These are phyloP conservation scores for Wallacemonas rigidus DNA, from an alignment of 208 protist species.

Conservation along the genomic window DNA sequence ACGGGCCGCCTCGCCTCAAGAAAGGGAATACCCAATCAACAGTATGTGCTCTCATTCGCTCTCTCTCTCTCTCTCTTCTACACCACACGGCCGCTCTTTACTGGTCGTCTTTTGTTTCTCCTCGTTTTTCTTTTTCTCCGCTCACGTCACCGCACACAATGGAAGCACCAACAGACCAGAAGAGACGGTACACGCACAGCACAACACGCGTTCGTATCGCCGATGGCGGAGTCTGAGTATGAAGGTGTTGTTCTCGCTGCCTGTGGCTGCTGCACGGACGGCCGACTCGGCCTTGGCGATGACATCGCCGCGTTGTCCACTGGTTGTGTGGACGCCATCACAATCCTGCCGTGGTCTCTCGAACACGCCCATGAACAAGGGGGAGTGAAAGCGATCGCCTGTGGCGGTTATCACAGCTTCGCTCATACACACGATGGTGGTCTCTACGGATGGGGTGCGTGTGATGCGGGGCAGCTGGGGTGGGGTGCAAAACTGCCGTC, in stretches of 20 bases:
- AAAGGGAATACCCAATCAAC: too few relatives aligned
- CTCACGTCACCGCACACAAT: too few relatives aligned
- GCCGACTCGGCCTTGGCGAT: conserved; percentile 67
- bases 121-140: not conserved
- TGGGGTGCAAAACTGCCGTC: conserved; percentile 18
- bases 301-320: not conserved
- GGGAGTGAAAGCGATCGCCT: conserved; percentile 40
- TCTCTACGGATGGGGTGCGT: conserved; percentile 76
- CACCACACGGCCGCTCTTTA: too few relatives aligned
- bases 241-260: conserved; percentile 45
- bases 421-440: conserved; percentile 57
- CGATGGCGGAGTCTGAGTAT: not conserved
- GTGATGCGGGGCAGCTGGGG: conserved; percentile 80
- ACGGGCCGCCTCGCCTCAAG: too few relatives aligned
- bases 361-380: not conserved
- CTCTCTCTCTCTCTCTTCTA: not conserved
- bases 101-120: not conserved
- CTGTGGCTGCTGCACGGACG: conserved; percentile 79
- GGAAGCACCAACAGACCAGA: too few relatives aligned
- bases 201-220: not conserved
- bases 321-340: conserved; percentile 5
- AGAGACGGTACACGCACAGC: too few relatives aligned
- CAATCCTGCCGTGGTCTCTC: conserved; percentile 12
- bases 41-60: not conserved
- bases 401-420: conserved; percentile 87